Evolutionary conservation across 2,329 filamentous ascomycete species (phyloP), one percentile per base, ranked within the genome.

Genomic region (Xylariales sp.): DNA sequence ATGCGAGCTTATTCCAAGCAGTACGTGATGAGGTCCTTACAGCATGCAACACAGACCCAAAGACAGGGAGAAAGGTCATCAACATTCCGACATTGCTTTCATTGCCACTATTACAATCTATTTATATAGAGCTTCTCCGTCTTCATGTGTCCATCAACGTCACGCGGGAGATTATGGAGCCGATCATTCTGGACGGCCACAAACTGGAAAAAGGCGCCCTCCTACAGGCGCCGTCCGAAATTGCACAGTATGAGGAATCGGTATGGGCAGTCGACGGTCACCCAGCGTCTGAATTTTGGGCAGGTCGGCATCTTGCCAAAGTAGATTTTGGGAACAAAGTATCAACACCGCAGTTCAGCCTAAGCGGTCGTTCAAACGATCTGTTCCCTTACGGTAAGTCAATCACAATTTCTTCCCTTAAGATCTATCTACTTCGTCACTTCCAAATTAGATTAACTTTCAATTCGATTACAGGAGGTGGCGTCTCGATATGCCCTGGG

Each of bases 401-500:
- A n/a, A n/a, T n/a, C n/a, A n/a, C n/a, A n/a, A n/a, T 32, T 15
- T 5, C 29, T 18, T 18, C 14, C 3, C 13, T n/a, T n/a, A 27
- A 27, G 25, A 19, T 32, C n/a, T 18, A 18, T 32, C 16, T 18
- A 18, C 20, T n/a, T 18, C 14, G 13, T 18, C 4, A 16, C 14
- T 5, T 16, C 27, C 29, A 16, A 6, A 32, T n/a, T n/a, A 32
- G 16, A 15, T 32, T 18, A 32, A 5, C 14, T n/a, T n/a, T n/a
- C 29, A 16, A n/a, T 18, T 8, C 27, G 20, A 14, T 32, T 18
- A n/a, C 27, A 44, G 60, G 63, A 8, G 62, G 60, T 7, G 62
- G 62, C 1, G 33, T 44, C 1, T 47, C 52, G 3, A 54, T 62
- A 14, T 69, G 63, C 38, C 62, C 65, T 2, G 63, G 63, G 3